phyloP scores from a whole-genome alignment of 106 monocot genomes.

The Allium cepa region DNA sequence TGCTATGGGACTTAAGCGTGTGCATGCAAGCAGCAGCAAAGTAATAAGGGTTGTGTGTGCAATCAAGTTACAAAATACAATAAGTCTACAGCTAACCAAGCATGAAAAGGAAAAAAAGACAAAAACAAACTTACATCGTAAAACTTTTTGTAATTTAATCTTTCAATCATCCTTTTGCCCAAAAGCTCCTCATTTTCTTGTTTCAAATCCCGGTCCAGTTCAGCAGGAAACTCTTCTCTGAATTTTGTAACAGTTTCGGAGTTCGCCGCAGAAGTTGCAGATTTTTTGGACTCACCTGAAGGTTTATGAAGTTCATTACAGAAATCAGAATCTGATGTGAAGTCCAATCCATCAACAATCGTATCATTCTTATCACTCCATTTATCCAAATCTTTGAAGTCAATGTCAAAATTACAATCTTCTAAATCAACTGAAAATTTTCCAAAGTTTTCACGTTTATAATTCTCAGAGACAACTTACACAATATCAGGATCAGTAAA shows the following conservation, averaged over 20 bases:
- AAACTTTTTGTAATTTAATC: slow-evolving; percentile 71
- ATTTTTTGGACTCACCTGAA: slow-evolving; percentile 18
- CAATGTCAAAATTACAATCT: slow-evolving; percentile 84
- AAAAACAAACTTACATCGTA: slow-evolving; percentile 49
- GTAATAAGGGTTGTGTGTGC: too few species aligned
- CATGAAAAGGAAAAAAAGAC: too few species aligned
- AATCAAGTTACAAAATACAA: too few species aligned
- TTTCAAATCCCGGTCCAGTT: slow-evolving; percentile 10
- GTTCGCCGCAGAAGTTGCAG: slow-evolving; percentile 6
- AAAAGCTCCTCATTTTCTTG: slow-evolving; percentile 18
- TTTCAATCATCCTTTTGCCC: slow-evolving; percentile 40
- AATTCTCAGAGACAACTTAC: too few species aligned
- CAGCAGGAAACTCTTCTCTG: not conserved
- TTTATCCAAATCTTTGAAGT: slow-evolving; percentile 25
- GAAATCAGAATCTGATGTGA: slow-evolving; percentile 85
- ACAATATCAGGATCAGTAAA: too few species aligned
- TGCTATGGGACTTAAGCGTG: too few species aligned
- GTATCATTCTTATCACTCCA: slow-evolving; percentile 20
- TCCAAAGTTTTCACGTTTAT: too few species aligned
- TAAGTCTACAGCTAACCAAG: too few species aligned
- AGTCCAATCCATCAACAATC: slow-evolving; percentile 68
- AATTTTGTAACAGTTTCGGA: not conserved
- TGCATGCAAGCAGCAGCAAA: too few species aligned
- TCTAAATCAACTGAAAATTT: slow-evolving; percentile 85
- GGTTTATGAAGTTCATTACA: slow-evolving; percentile 31